Conservation (phyloP, 2,329 filamentous ascomycete genomes). For the Scedosporium boydii region DNA sequence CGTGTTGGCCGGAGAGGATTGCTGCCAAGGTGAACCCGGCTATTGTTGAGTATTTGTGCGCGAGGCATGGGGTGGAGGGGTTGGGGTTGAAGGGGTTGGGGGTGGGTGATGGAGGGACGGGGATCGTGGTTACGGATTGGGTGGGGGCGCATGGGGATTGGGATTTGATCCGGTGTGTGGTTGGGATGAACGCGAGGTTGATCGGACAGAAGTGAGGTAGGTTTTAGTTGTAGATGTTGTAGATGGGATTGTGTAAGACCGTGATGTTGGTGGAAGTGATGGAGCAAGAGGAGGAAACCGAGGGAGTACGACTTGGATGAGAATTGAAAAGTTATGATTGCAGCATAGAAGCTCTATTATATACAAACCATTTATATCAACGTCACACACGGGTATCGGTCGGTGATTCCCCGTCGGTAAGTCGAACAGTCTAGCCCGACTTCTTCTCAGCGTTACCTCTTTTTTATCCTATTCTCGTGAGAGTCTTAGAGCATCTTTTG, state of each 20-base stretch:
- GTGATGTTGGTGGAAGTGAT: not conserved
- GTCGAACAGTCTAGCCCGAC: no score
- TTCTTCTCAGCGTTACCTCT: no score
- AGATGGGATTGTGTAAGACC: no score
- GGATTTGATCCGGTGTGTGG: constrained; percentile 78
- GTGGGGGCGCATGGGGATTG: constrained; percentile 81
- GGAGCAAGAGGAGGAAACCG: no score
- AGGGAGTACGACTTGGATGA: no score
- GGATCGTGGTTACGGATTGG: constrained; percentile 89
- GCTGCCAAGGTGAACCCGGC: constrained; percentile 80
- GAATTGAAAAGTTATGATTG: no score
- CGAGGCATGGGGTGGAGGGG: constrained; percentile 41
- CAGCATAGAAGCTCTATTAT: no score
- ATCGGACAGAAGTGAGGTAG: constrained; percentile 29
- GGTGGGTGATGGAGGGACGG: constrained; percentile 66
- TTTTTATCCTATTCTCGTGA: no score
- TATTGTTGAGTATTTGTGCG: constrained; percentile 53
- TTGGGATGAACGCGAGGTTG: constrained; percentile 78
- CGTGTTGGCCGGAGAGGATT: constrained; percentile 89
- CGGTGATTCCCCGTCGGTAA: no score
- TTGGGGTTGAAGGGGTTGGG: constrained; percentile 39
- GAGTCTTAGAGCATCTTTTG: not conserved
- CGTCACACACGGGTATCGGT: no score
- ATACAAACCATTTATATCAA: no score
- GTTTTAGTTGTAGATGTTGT: no score